A percentile compares a stretch with the other conserved stretches of the same genome.
These are phyloP conservation scores for Fonsecaea erecta DNA, from an alignment of 2,329 filamentous ascomycete species.

Conservation along the genomic window DNA sequence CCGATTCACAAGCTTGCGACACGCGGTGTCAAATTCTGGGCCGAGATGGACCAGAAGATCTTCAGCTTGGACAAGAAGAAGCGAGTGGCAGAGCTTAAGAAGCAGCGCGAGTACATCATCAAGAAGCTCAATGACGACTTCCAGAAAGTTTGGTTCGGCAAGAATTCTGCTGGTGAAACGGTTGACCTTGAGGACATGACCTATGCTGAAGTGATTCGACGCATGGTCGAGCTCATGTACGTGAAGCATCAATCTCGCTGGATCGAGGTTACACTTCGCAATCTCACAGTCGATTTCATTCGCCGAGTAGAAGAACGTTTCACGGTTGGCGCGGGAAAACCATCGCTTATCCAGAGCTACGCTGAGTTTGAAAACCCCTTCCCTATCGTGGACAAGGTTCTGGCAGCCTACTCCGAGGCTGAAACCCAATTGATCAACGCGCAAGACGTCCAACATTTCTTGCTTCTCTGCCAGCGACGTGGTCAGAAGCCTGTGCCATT, in stretches of 20 bases:
- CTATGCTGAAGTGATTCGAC: slow-evolving; percentile 82
- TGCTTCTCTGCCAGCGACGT: slow-evolving; percentile 86
- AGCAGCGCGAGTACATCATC: slow-evolving; percentile 88
- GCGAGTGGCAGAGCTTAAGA: slow-evolving; percentile 83
- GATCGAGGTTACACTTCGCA: slow-evolving; percentile 84
- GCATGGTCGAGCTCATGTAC: slow-evolving; percentile 88
- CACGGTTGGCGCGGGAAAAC: slow-evolving; percentile 70
- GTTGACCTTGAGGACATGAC: slow-evolving; percentile 96
- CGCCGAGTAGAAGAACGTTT: slow-evolving; percentile 97
- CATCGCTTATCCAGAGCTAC: slow-evolving; percentile 87
- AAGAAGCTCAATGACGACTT: slow-evolving; percentile 95
- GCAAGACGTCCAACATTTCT: slow-evolving; percentile 96
- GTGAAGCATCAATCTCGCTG: slow-evolving; percentile 88
- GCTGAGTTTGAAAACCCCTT: slow-evolving; percentile 85
- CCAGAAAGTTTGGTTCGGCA: slow-evolving; percentile 96
- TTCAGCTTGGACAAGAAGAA: slow-evolving; percentile 96
- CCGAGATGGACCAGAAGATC: slow-evolving; percentile 98
- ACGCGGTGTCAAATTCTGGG: slow-evolving; percentile 94
- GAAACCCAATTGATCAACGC: slow-evolving; percentile 93
- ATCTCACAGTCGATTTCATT: slow-evolving; percentile 91
- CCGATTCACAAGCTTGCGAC: slow-evolving; percentile 99
- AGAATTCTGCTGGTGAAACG: slow-evolving; percentile 76
- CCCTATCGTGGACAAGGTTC: slow-evolving; percentile 74
- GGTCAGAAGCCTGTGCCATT: slow-evolving; percentile 97
- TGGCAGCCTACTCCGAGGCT: slow-evolving; percentile 82